These are phyloP conservation scores for Cryphonectria japonica DNA, from an alignment of 2,329 filamentous ascomycete genomes.

Conservation along the genomic window DNA sequence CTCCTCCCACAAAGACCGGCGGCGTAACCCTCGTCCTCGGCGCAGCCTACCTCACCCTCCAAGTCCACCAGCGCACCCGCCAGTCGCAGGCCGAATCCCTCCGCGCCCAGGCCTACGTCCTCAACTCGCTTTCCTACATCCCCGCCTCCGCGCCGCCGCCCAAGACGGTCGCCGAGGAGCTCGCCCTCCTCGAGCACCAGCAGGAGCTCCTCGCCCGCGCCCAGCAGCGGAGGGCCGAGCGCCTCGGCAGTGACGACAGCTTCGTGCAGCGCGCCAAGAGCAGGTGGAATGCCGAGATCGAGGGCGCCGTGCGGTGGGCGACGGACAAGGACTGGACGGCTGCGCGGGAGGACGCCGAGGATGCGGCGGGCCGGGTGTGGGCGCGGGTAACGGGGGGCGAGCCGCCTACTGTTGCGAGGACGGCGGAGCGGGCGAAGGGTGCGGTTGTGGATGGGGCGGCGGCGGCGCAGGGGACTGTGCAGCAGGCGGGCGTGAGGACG, in stretches of 20 bases:
- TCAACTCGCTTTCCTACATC: constrained; percentile 58
- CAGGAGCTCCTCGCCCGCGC: constrained; percentile 28
- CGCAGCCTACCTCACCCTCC: constrained; percentile 71
- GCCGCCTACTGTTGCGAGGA: constrained; percentile 37
- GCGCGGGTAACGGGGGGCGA: constrained; percentile 40
- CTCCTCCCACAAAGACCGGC: constrained; percentile 58
- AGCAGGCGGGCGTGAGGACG: constrained; percentile 35
- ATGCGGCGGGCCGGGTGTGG: constrained; percentile 51
- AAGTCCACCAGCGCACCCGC: constrained; percentile 71
- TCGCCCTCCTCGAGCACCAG: constrained; percentile 29
- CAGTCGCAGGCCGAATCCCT: constrained; percentile 60
- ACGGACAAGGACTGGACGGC: constrained; percentile 69
- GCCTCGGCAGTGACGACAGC: constrained; percentile 43
- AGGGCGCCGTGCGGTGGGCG: constrained; percentile 66
- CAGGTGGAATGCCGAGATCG: constrained; percentile 76
- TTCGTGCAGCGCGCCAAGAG: constrained; percentile 73
- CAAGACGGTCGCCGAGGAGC: constrained; percentile 36
- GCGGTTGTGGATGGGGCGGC: constrained; percentile 26
- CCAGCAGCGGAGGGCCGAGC: constrained; percentile 16
- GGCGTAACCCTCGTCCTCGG: constrained; percentile 77
- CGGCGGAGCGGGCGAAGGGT: constrained; percentile 37
- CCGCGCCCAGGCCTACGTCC: constrained; percentile 58
- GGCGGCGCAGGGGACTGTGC: constrained; percentile 31
- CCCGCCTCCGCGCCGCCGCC: constrained; percentile 45
- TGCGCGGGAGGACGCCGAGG: constrained; percentile 63